Base-by-base conservation (phyloP, 2,329 filamentous ascomycete genomes). In the Allantophomopsis cytisporea region DNA sequence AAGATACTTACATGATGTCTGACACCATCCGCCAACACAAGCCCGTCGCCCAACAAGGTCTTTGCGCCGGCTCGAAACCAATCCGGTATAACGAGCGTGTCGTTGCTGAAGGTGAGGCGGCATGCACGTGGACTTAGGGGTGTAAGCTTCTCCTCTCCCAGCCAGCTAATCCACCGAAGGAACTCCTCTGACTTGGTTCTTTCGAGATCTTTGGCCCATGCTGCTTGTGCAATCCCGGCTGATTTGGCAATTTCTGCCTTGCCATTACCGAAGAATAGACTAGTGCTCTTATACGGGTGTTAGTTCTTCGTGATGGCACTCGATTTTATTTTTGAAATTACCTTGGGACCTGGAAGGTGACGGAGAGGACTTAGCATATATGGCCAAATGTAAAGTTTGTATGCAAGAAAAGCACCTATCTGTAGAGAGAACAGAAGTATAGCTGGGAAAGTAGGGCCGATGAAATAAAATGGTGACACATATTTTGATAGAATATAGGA, bases 1-100 rank as follows among this genome's bases (percentile, higher is more conserved):
- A 16, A 11, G 8, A 23, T 5, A 32, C 35, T 31, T 13, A 41
- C 39, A 14, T 18, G 30, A 34, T 41, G 39, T 7, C 18, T 6
- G 12, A 12, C 1, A 4, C 39, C 39, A 37, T 41, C 35, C 1
- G 39, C 34, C 5, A 31, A 15, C 14, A 41, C 35, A 14, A 41
- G 39, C 13, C 39, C 39, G 11, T 41, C 39, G 11, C 39, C 39
- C 7, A 40, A 30, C 6, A 39, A 13, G 12, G 37, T 32, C 30
- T 39, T 39, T 13, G 30, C 31, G 17, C 37, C 37, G 31, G 30
- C 37, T 32, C 37, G n/a, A 20, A 39, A 39, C 37, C 37, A 39
- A 14, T 17, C 30, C 7, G 37, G 37, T 10, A 39, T 35, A 14
- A 32, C 37, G 31, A 39, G 33, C n/a, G 31, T 20, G 7, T 32